phyloP scores from a whole-genome alignment of 2,329 filamentous ascomycete species.

The Stemphylium lycopersici region DNA sequence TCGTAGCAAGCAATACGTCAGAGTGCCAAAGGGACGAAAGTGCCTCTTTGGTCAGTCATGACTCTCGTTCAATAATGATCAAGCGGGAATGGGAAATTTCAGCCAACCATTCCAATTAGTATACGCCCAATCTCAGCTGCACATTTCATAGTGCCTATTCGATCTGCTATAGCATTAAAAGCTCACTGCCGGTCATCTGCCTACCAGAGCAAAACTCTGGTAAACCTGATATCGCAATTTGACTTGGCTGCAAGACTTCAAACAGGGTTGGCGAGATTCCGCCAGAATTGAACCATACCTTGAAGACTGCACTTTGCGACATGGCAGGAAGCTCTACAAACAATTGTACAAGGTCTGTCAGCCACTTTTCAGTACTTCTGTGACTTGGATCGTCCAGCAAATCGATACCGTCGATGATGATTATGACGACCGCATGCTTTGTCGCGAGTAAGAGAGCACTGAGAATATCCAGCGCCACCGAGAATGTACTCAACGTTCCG shows the following conservation, averaged over 20 bases:
- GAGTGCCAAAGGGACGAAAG: background rate
- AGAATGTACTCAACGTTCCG: background rate
- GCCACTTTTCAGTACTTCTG: background rate
- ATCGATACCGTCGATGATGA: background rate
- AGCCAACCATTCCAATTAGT: background rate
- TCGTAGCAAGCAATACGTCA: background rate
- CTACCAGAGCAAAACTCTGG: background rate
- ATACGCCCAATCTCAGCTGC: too few species aligned
- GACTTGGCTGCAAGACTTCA: background rate
- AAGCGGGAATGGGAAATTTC: background rate
- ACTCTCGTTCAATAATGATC: conserved; percentile 8
- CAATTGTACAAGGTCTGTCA: background rate
- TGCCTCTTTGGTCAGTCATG: conserved; percentile 6
- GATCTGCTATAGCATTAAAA: background rate
- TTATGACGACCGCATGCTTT: background rate
- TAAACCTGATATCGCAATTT: background rate
- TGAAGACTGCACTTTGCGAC: background rate
- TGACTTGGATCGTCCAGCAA: background rate
- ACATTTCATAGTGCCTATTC: background rate
- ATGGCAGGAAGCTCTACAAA: background rate
- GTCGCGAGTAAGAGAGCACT: background rate
- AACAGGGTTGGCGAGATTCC: background rate
- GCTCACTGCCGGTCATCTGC: background rate
- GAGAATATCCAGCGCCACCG: background rate
- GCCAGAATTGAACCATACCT: background rate